These are phyloP conservation scores for Prunus mira DNA, from an alignment of 306 rosid species.

Conservation along the genomic window DNA sequence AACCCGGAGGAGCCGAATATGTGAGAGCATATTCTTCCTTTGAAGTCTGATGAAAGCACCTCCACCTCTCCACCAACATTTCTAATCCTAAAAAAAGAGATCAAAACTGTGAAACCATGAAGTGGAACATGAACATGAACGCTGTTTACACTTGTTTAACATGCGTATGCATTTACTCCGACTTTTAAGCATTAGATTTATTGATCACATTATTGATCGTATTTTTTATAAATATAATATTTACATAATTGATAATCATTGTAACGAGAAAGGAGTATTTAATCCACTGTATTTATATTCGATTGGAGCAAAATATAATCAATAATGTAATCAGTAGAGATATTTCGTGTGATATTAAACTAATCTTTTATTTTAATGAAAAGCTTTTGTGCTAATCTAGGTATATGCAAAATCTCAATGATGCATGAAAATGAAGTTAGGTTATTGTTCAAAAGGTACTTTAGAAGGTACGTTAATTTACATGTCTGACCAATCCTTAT, in stretches of 20 bases:
- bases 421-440: neutral
- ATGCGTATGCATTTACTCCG: neutral
- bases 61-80: constrained; percentile 12
- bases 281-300: too few relatives aligned
- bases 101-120: neutral
- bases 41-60: neutral
- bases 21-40: constrained; percentile 33
- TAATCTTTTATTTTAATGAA: neutral
- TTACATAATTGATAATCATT: too few relatives aligned
- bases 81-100: neutral
- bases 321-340: neutral
- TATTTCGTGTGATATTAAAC: neutral
- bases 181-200: neutral
- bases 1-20: constrained; percentile 28
- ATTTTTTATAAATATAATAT: too few relatives aligned
- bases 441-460: neutral
- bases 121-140: neutral
- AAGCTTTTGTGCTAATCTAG: neutral
- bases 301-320: neutral
- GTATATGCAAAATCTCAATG: neutral
- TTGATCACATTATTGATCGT: neutral
- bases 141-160: neutral
- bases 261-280: too few relatives aligned
- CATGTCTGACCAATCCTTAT: neutral
- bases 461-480: neutral